A percentile compares a stretch with the other conserved stretches of the same genome.
Conservation (phyloP, 768 basidiomycete genomes). For the Lactarius vividus region DNA sequence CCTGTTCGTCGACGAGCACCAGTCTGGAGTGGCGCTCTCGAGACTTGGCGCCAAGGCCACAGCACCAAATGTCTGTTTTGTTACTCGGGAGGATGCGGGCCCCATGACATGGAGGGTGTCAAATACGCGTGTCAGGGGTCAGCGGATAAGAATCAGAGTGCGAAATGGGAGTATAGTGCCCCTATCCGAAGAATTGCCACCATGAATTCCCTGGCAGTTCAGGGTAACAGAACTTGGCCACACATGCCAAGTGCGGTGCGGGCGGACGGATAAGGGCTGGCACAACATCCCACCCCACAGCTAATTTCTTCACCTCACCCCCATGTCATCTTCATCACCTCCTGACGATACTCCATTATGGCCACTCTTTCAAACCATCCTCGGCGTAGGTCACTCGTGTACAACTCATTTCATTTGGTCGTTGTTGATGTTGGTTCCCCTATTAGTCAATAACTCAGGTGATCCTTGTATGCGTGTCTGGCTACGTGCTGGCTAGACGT, state of each 20-base stretch:
- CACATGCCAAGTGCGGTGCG: not conserved
- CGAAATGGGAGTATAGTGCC: not conserved
- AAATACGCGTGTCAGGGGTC: not conserved
- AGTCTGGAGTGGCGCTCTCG: constrained; percentile 13
- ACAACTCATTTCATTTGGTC: not conserved
- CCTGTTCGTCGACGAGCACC: constrained; percentile 31
- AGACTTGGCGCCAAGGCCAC: not conserved
- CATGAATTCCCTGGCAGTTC: not conserved
- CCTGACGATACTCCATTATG: constrained; percentile 36
- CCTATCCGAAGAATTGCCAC: not conserved
- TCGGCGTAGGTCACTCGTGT: constrained; percentile 43
- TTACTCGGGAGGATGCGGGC: constrained; percentile 38
- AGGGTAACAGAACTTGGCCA: too few species aligned
- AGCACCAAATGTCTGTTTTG: constrained; percentile 23
- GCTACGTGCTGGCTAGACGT: constrained; percentile 72
- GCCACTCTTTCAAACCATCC: constrained; percentile 54
- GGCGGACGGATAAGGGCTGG: not conserved
- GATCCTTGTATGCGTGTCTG: constrained; percentile 79
- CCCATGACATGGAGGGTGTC: constrained; percentile 35
- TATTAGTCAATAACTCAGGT: constrained; percentile 84
- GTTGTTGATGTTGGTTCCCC: not conserved
- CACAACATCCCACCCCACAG: not conserved
- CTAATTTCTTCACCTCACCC: not conserved
- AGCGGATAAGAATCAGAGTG: not conserved
- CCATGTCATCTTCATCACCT: constrained; percentile 16